Conservation (phyloP, 1,139 yeast species). For the Yamadazyma oceani region DNA sequence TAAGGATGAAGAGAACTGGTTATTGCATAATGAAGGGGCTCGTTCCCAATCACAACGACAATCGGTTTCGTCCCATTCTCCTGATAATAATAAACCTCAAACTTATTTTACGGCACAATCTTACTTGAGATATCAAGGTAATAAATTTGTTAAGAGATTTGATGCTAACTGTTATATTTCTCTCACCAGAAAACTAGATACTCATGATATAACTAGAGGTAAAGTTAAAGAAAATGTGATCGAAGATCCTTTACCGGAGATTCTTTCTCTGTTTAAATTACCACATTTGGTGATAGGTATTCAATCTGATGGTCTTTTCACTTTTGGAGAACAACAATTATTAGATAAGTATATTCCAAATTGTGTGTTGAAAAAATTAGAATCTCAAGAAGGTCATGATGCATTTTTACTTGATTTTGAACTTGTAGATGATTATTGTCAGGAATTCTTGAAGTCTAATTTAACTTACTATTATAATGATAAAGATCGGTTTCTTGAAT, state of each 20-base stretch:
- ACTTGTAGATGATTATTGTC: constrained; percentile 69
- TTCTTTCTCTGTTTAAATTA: constrained; percentile 54
- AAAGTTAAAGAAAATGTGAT: constrained; percentile 28
- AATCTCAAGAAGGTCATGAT: constrained; percentile 98
- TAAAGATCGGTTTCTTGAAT: constrained; percentile 52
- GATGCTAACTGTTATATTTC: constrained; percentile 97
- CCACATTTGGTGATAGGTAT: constrained; percentile 89
- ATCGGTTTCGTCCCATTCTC: constrained; percentile 2
- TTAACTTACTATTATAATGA: constrained; percentile 55
- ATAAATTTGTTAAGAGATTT: constrained; percentile 81
- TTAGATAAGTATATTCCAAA: constrained; percentile 76
- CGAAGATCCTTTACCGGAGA: constrained; percentile 41
- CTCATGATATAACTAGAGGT: constrained; percentile 90
- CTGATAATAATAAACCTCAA: constrained; percentile 53
- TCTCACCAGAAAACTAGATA: constrained; percentile 87
- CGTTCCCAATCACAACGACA: constrained; percentile 3
- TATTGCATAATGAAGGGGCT: constrained; percentile 44
- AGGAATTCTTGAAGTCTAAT: constrained; percentile 58
- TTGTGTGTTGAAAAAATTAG: constrained; percentile 64
- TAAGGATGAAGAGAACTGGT: constrained; percentile 49
- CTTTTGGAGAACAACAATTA: constrained; percentile 86
- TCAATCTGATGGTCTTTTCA: constrained; percentile 88
- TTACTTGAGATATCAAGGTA: constrained; percentile 89
- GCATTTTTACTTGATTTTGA: constrained; percentile 91
- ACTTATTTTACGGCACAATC: constrained; percentile 95